phyloP scores from a whole-genome alignment of 257 asterid genomes.

The Solanum neorickii region DNA sequence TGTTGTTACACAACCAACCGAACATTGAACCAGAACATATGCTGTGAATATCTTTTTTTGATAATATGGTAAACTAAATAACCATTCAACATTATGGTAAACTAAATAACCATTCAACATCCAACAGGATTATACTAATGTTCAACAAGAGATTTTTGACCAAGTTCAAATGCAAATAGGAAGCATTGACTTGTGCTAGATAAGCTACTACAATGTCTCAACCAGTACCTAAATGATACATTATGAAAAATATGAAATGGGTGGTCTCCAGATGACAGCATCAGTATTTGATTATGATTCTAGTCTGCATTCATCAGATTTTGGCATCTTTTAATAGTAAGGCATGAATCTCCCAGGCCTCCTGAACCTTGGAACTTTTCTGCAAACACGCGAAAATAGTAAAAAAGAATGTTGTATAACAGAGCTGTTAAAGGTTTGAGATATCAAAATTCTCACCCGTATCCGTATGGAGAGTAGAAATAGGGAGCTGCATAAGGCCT shows the following conservation, averaged over 20 bases:
- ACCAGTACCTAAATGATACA: not conserved
- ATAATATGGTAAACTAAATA: not conserved
- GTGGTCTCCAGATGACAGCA: not conserved
- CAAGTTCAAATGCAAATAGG: not conserved
- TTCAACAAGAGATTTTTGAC: not conserved
- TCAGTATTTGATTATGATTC: not conserved
- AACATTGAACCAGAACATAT: not conserved
- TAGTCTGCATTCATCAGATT: not conserved
- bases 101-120: not conserved
- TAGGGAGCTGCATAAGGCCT: conserved; percentile 58
- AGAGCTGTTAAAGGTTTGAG: not conserved
- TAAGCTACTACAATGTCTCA: not conserved
- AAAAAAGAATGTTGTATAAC: not conserved
- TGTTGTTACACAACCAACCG: not conserved
- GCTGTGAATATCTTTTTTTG: not conserved
- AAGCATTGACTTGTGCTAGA: not conserved
- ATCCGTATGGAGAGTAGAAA: conserved; percentile 75
- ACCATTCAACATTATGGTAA: not conserved
- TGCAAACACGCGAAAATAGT: conserved; percentile 17
- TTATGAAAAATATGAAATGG: not conserved
- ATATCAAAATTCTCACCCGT: conserved; percentile 33
- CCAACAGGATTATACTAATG: not conserved
- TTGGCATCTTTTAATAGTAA: conserved; percentile 31
- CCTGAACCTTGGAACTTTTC: conserved; percentile 88
- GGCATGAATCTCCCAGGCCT: conserved; percentile 81